Percentiles rank a stretch among this genome's conserved stretches.
These are phyloP conservation scores for Cyberlindnera galapagoensis DNA, from an alignment of 805 yeast species.

Conservation along the genomic window DNA sequence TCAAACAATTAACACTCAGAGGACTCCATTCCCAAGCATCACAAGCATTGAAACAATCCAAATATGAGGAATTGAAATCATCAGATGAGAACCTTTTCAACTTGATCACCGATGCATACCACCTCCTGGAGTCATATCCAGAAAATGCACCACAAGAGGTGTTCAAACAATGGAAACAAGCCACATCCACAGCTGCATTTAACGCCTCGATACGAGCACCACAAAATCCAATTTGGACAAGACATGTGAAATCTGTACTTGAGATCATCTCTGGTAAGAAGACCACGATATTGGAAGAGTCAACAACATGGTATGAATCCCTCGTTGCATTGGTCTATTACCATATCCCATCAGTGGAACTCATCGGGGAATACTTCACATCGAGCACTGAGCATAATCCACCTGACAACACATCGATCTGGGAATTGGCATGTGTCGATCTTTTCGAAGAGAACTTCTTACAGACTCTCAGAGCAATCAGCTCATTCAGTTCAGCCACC, in stretches of 20 bases:
- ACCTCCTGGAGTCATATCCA: conserved; percentile 32
- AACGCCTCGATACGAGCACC: conserved; percentile 21
- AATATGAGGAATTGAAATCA: conserved; percentile 33
- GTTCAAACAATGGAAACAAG: conserved; percentile 33
- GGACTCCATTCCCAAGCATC: conserved; percentile 56
- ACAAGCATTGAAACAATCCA: conserved; percentile 37
- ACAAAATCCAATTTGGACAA: conserved; percentile 15
- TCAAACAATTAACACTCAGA: conserved; percentile 50
- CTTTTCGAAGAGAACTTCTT: conserved; percentile 50
- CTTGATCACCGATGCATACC: conserved; percentile 27
- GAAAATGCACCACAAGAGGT: conserved; percentile 21
- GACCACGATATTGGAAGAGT: conserved; percentile 40
- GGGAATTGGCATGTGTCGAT: conserved; percentile 53
- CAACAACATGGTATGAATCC: conserved; percentile 66
- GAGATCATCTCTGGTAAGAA: conserved; percentile 32
- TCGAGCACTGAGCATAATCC: conserved; percentile 29
- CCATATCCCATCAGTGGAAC: conserved; percentile 47
- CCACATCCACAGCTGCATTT: conserved; percentile 20
- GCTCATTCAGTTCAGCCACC: conserved; percentile 54
- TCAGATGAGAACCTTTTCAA: conserved; percentile 21
- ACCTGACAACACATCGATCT: conserved; percentile 33
- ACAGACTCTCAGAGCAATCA: conserved; percentile 51
- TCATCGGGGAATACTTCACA: conserved; percentile 35
- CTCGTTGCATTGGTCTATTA: conserved; percentile 49
- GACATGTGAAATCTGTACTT: conserved; percentile 26